These are phyloP conservation scores for Alternaria conjuncta DNA, from an alignment of 2,329 filamentous ascomycete genomes.

Conservation along the genomic window DNA sequence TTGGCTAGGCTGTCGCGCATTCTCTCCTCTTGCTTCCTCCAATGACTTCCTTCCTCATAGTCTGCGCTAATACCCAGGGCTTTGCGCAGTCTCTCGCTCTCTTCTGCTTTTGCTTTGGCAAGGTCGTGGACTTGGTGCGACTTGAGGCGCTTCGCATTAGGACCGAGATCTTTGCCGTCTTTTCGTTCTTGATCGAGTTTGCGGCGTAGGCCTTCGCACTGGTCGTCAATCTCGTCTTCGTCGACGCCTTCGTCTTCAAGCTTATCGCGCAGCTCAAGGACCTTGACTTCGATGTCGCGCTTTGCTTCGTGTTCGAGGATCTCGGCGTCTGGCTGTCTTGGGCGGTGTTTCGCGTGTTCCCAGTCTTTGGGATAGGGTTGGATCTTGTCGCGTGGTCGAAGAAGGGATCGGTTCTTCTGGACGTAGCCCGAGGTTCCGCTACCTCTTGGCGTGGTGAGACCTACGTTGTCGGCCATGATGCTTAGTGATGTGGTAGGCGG, in stretches of 20 bases:
- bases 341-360: conserved; percentile 73
- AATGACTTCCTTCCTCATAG: conserved; percentile 86
- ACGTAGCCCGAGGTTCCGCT: conserved; percentile 98
- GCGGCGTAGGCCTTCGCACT: conserved; percentile 70
- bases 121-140: conserved; percentile 94
- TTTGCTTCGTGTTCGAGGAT: conserved; percentile 95
- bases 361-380: conserved; percentile 78
- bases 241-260: conserved; percentile 90
- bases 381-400: conserved; percentile 80
- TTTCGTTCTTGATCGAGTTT: conserved; percentile 61
- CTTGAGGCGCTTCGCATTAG: conserved; percentile 70
- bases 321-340: conserved; percentile 85
- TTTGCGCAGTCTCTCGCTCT: conserved; percentile 85
- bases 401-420: conserved; percentile 90
- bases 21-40: conserved; percentile 82
- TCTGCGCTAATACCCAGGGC: conserved; percentile 86
- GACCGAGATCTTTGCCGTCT: conserved; percentile 43
- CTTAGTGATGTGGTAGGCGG: neutral
- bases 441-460: conserved; percentile 89
- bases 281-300: conserved; percentile 89
- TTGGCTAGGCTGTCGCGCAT: conserved; percentile 53
- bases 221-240: conserved; percentile 88
- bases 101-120: conserved; percentile 93
- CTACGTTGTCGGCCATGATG: conserved; percentile 93
- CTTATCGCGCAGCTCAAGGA: conserved; percentile 86